These are phyloP conservation scores for Hyaloscypha bicolor DNA, from an alignment of 495 filamentous ascomycete genomes.

Conservation along the genomic window DNA sequence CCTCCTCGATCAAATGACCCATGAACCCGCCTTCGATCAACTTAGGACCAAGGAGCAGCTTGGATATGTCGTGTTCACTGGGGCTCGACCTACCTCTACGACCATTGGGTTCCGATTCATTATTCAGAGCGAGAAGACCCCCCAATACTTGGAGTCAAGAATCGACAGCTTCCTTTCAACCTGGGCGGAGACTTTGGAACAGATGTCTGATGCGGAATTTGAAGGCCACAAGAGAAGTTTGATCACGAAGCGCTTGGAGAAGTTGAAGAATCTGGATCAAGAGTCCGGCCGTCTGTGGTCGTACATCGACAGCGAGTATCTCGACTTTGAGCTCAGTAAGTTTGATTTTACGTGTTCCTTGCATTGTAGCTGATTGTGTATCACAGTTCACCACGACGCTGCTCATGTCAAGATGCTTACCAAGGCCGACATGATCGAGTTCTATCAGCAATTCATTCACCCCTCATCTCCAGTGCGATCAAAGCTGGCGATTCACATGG, in stretches of 20 bases:
- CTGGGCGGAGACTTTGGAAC: slow-evolving; percentile 64
- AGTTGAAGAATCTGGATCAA: slow-evolving; percentile 86
- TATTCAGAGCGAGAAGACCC: slow-evolving; percentile 89
- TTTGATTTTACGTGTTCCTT: slow-evolving; percentile 21
- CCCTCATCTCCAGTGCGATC: slow-evolving; percentile 73
- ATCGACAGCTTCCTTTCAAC: slow-evolving; percentile 80
- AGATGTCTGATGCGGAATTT: slow-evolving; percentile 85
- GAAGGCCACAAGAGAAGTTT: slow-evolving; percentile 88
- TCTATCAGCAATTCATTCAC: slow-evolving; percentile 76
- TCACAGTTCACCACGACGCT: slow-evolving; percentile 72
- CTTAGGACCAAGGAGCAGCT: slow-evolving; percentile 97
- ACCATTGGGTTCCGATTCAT: slow-evolving; percentile 86
- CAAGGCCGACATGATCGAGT: slow-evolving; percentile 77
- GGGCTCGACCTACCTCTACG: slow-evolving; percentile 65
- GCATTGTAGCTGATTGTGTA: slow-evolving; percentile 26
- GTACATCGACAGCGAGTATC: slow-evolving; percentile 82
- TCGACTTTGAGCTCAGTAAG: slow-evolving; percentile 84
- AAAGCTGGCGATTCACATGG: slow-evolving; percentile 81
- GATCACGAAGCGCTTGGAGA: slow-evolving; percentile 86
- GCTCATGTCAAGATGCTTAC: slow-evolving; percentile 71
- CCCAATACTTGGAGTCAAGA: slow-evolving; percentile 79
- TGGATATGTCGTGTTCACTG: slow-evolving; percentile 93
- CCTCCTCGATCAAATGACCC: slow-evolving; percentile 86
- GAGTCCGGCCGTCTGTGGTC: slow-evolving; percentile 83
- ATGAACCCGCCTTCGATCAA: slow-evolving; percentile 93